phyloP scores from a whole-genome alignment of 2,329 filamentous ascomycete species.

The Talaromyces atroroseus region DNA sequence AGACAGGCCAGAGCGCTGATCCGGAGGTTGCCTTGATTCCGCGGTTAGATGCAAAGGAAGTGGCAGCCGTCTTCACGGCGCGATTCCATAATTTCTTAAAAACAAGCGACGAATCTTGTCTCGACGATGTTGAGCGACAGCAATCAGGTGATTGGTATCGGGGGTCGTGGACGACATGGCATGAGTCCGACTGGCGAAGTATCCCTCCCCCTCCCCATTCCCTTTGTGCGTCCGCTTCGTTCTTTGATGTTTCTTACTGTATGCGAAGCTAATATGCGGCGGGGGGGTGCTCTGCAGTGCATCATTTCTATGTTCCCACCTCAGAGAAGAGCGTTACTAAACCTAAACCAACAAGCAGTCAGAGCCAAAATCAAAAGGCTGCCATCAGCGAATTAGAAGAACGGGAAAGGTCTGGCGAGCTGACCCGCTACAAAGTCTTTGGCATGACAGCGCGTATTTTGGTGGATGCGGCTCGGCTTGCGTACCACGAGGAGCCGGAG shows the following conservation, averaged over 20 bases:
- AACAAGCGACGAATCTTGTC: slow-evolving; percentile 49
- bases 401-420: slow-evolving; percentile 40
- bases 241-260: not conserved
- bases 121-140: slow-evolving; percentile 27
- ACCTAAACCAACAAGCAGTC: slow-evolving; percentile 39
- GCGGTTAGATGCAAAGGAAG: slow-evolving; percentile 78
- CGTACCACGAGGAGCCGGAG: slow-evolving; percentile 75
- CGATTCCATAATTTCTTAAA: slow-evolving; percentile 79
- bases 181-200: slow-evolving; percentile 68
- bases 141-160: slow-evolving; percentile 70
- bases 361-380: slow-evolving; percentile 43
- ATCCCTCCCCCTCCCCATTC: slow-evolving; percentile 13
- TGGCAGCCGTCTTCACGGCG: slow-evolving; percentile 88
- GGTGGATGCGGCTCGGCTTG: slow-evolving; percentile 79
- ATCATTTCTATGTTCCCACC: slow-evolving; percentile 87
- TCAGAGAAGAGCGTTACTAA: slow-evolving; percentile 63
- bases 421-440: slow-evolving; percentile 74
- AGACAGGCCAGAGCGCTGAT: slow-evolving; percentile 39
- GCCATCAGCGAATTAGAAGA: slow-evolving; percentile 40
- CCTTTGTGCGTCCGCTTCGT: not conserved
- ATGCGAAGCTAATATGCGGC: not conserved
- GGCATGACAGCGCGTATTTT: slow-evolving; percentile 91
- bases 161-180: slow-evolving; percentile 74
- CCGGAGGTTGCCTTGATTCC: slow-evolving; percentile 71
- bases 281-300: slow-evolving; percentile 54